These are phyloP conservation scores for Sonneratia alba DNA, from an alignment of 345 rosid species.

Conservation along the genomic window DNA sequence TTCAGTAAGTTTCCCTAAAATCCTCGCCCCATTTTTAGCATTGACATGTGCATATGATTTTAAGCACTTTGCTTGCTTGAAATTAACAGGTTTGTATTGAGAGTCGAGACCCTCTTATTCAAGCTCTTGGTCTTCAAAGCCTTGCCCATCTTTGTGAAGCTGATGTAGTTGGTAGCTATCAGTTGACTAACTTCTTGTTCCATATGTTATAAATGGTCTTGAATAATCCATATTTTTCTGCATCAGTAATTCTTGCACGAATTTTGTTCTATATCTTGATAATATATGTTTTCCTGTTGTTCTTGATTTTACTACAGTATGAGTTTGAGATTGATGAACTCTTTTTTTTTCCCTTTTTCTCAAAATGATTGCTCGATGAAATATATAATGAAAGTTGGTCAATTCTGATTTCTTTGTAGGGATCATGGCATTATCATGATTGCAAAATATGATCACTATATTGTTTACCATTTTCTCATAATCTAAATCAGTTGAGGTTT, in stretches of 20 bases:
- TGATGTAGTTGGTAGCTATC: constrained; percentile 65
- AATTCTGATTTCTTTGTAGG: not conserved
- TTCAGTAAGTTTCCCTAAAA: constrained; percentile 41
- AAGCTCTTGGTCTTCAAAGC: constrained; percentile 86
- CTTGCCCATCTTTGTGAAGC: constrained; percentile 94
- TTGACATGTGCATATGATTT: constrained; percentile 10
- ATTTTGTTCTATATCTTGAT: not conserved
- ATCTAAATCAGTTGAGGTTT: not conserved
- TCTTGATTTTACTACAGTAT: not conserved
- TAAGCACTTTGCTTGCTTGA: constrained; percentile 4
- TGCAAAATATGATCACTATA: not conserved
- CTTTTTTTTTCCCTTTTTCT: not conserved
- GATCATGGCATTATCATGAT: not conserved
- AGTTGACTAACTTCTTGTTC: not conserved
- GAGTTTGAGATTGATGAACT: not conserved
- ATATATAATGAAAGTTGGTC: not conserved
- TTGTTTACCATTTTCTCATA: not conserved
- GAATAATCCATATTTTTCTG: not conserved
- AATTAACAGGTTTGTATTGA: constrained; percentile 76
- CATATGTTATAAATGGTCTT: not conserved
- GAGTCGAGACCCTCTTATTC: constrained; percentile 56
- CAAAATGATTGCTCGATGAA: not conserved
- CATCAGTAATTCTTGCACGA: not conserved
- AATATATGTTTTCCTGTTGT: not conserved
- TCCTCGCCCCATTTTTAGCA: constrained; percentile 10